Percentiles rank a stretch among this genome's conserved stretches.
These are phyloP conservation scores for Barbarea vulgaris DNA, from an alignment of 345 rosid genomes.

Conservation along the genomic window DNA sequence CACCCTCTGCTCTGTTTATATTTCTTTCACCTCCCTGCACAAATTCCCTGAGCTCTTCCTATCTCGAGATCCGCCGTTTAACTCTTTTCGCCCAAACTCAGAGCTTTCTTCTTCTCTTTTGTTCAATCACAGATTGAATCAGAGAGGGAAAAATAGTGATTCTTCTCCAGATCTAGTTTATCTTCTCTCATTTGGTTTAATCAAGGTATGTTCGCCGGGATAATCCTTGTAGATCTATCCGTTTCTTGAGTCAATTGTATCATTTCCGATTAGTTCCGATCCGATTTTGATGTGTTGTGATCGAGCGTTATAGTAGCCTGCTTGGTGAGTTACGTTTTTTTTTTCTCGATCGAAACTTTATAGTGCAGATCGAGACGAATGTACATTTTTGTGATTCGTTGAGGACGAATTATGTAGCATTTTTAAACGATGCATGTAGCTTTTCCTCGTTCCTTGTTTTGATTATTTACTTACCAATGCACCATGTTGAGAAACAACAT, in stretches of 20 bases:
- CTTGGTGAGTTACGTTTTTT: conserved; percentile 9
- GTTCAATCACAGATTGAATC: conserved; percentile 23
- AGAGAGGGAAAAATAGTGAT: not conserved
- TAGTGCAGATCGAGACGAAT: conserved; percentile 29
- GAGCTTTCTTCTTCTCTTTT: not conserved
- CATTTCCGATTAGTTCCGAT: not conserved
- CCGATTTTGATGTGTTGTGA: not conserved
- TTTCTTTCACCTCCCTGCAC: conserved; percentile 36
- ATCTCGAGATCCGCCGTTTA: conserved; percentile 44
- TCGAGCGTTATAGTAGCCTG: not conserved
- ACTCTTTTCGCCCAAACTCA: conserved; percentile 3
- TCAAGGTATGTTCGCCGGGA: conserved; percentile 23
- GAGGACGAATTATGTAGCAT: not conserved
- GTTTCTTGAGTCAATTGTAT: not conserved
- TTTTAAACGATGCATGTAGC: conserved; percentile 30
- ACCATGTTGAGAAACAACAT: not conserved
- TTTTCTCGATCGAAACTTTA: conserved; percentile 19
- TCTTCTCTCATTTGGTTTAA: conserved; percentile 12
- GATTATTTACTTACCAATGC: conserved; percentile 2
- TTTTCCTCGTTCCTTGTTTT: not conserved
- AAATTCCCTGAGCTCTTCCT: conserved; percentile 28
- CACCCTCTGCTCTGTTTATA: conserved; percentile 32
- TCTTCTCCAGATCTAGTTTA: conserved; percentile 28
- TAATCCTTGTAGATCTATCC: conserved; percentile 36
- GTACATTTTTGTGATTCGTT: conserved; percentile 12